phyloP scores from a whole-genome alignment of 176 grass and related monocot species.

The Bolboschoenus planiculmis region DNA sequence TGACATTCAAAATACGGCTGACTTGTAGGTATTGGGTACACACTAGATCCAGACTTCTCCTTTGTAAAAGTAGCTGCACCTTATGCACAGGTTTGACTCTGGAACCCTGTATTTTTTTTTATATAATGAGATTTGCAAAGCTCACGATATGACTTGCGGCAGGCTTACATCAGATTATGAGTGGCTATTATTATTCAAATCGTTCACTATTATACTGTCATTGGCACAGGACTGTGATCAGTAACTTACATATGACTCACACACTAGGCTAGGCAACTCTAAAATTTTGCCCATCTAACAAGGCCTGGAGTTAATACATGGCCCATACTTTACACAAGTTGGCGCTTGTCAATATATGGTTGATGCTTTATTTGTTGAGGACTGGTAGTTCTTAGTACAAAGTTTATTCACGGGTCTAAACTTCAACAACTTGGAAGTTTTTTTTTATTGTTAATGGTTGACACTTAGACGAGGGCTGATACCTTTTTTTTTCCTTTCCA shows the following conservation, averaged over 20 bases:
- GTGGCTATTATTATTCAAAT: neutral
- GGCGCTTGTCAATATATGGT: neutral
- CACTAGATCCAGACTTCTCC: slow-evolving; percentile 89
- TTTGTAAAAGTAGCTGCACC: slow-evolving; percentile 87
- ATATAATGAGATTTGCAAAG: neutral
- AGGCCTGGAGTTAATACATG: neutral
- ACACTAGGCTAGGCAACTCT: neutral
- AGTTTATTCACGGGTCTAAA: neutral
- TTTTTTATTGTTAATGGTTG: neutral
- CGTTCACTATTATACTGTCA: neutral
- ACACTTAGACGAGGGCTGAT: neutral
- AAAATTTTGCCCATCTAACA: neutral
- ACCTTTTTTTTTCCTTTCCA: neutral
- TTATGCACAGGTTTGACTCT: slow-evolving; percentile 69
- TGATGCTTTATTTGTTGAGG: neutral
- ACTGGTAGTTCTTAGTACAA: neutral
- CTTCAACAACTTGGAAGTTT: neutral
- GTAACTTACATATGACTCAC: neutral
- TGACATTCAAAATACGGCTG: slow-evolving; percentile 21
- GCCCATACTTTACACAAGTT: neutral
- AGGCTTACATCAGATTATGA: neutral
- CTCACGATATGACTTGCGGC: neutral
- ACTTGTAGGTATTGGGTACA: slow-evolving; percentile 73
- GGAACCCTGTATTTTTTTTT: neutral
- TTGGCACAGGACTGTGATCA: neutral